Evolutionary conservation across 345 rosid genomes (phyloP), one percentile per base, ranked within the genome.

Genomic region (Sisymbrium altissimum): DNA sequence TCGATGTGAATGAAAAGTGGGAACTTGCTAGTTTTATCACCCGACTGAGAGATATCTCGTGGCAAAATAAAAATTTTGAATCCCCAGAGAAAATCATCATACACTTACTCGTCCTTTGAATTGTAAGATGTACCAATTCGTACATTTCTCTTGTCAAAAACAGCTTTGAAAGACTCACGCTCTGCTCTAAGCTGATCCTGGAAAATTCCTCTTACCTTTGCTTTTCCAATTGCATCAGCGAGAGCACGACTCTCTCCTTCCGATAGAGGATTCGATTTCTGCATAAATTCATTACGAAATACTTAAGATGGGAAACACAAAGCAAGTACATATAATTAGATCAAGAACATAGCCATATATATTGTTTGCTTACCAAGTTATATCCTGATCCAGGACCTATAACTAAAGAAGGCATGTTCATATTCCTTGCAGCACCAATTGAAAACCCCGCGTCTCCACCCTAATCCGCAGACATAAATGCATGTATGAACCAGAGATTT

Each of bases 311-410:
- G 32, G 58, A 53, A 53, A 53, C 58, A 27, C 58, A 25, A 10
- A 46, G 30, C 11, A 8, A 12, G 35, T 14, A 21, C 0, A 18
- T 7, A 15, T 23, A 13, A 66, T 29, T 7, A 52, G 62, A 38
- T 6, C 9, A 54, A 54, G 30, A 64, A 41, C 59, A 29, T n/a
- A 64, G 11, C 18, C 45, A 29, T n/a, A 64, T 13, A 30, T 2
- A 30, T 14, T 12, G 54, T 7, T 11, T 66, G 84, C 88, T 78
- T 39, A 89, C 93, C 97, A 85, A 68, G 80, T 93, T 91, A 80
- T 93, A 93, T 76, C 98, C 98, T 36, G 92, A 83, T 64, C 98
- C 97, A 0, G 92, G 92, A 70, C 98, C 97, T 80, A 91, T 93
- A 49, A 87, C 88, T 77, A 91, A 78, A 32, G 94, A 89, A 25